phyloP scores from a whole-genome alignment of 371 early-diverging fungal species.

The Mucor saturninus region DNA sequence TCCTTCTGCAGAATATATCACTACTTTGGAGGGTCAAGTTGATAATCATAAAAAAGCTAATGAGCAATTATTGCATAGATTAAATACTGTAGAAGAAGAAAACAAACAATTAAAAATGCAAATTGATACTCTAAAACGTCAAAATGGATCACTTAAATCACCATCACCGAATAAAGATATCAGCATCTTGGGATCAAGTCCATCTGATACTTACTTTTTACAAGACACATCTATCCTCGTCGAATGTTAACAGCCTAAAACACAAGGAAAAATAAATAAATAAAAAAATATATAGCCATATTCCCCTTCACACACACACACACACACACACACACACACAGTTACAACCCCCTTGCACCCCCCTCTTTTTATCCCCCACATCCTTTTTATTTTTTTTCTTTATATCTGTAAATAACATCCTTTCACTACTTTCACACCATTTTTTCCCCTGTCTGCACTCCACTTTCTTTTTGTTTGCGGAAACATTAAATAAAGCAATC shows the following conservation, averaged over 20 bases:
- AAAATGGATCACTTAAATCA: slow-evolving; percentile 25
- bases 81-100: slow-evolving; percentile 54
- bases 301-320: not conserved
- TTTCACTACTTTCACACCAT: not conserved
- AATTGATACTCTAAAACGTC: slow-evolving; percentile 41
- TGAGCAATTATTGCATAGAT: slow-evolving; percentile 45
- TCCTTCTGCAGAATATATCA: slow-evolving; percentile 66
- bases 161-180: slow-evolving; percentile 26
- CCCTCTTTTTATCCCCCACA: slow-evolving; percentile 6
- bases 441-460: not conserved
- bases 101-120: slow-evolving; percentile 58
- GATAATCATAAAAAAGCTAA: slow-evolving; percentile 61
- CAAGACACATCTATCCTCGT: slow-evolving; percentile 43
- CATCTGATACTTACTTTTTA: slow-evolving; percentile 31
- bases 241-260: slow-evolving; percentile 15
- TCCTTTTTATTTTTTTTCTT: not conserved
- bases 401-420: slow-evolving; percentile 10
- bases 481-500: slow-evolving; percentile 2
- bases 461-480: not conserved
- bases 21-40: slow-evolving; percentile 71
- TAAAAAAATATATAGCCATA: too few relatives aligned
- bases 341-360: slow-evolving; percentile 1
- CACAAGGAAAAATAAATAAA: too few relatives aligned
- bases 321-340: slow-evolving; percentile 3
- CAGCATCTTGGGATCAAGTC: slow-evolving; percentile 32